phyloP scores from a whole-genome alignment of 2,329 filamentous ascomycete genomes.

The Verticillium longisporum region DNA sequence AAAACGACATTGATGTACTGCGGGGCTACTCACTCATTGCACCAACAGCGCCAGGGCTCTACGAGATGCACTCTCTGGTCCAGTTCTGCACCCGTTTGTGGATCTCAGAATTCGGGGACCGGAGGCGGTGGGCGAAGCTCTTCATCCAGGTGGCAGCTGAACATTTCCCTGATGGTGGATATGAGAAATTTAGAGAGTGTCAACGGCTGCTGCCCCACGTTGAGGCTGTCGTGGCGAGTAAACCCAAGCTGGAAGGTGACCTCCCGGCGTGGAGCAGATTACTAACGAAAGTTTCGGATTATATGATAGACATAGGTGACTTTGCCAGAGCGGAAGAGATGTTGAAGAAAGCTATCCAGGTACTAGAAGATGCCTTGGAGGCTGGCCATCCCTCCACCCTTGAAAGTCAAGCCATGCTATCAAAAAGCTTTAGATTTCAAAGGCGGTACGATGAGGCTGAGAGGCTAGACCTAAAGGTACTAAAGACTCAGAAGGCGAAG shows the following conservation, averaged over 20 bases:
- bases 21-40: conserved; percentile 28
- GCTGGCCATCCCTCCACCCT: conserved; percentile 2
- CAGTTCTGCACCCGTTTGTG: conserved; percentile 15
- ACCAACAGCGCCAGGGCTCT: conserved; percentile 8
- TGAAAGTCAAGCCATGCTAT: conserved; percentile 1
- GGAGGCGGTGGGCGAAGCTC: conserved; percentile 2
- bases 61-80: conserved; percentile 18
- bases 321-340: conserved; percentile 2
- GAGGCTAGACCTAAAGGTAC: conserved; percentile 3
- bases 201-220: conserved; percentile 12
- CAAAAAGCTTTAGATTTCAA: conserved; percentile 4
- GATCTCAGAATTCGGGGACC: conserved; percentile 8
- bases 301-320: conserved; percentile 2
- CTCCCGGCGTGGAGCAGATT: conserved; percentile 1
- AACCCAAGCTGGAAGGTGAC: not conserved
- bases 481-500: conserved; percentile 5
- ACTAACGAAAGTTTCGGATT: conserved; percentile 5
- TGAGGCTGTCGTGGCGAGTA: not conserved
- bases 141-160: conserved; percentile 7
- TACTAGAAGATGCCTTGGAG: conserved; percentile 3
- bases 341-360: not conserved
- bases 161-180: conserved; percentile 8
- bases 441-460: conserved; percentile 10
- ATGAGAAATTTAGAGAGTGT: conserved; percentile 8
- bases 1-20: conserved; percentile 24